These are phyloP conservation scores for Colletotrichum sp. DNA, from an alignment of 2,329 filamentous ascomycete species.

Conservation along the genomic window DNA sequence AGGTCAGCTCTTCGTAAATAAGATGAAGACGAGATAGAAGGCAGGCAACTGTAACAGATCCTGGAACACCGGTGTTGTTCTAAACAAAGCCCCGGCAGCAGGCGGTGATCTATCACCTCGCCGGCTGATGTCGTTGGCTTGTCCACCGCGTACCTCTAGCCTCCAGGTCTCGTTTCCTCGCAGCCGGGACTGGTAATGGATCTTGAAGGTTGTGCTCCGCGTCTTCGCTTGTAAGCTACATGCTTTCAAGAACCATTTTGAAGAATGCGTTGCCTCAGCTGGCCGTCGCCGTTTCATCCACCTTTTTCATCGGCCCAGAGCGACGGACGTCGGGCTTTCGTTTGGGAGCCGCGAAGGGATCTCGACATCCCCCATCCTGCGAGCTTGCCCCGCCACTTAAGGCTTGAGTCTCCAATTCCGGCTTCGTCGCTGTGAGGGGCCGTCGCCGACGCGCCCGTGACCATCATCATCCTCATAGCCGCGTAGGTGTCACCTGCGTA, in stretches of 20 bases:
- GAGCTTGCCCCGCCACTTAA: too few relatives aligned
- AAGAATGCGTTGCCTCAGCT: not conserved
- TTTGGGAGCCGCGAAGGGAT: not conserved
- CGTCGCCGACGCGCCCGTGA: too few relatives aligned
- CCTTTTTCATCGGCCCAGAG: not conserved
- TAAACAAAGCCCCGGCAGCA: not conserved
- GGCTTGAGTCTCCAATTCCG: too few relatives aligned
- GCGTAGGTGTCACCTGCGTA: too few relatives aligned
- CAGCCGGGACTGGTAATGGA: not conserved
- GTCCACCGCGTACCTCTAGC: not conserved
- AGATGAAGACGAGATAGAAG: not conserved
- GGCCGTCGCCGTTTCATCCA: not conserved
- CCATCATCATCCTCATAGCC: too few relatives aligned
- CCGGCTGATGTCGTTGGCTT: not conserved
- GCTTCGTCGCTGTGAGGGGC: too few relatives aligned
- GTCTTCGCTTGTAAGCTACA: not conserved
- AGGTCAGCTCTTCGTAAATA: not conserved
- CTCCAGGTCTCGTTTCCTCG: not conserved
- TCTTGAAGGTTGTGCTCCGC: not conserved
- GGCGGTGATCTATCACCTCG: not conserved
- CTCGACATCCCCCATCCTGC: not conserved
- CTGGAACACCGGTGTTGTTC: not conserved
- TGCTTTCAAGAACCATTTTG: not conserved
- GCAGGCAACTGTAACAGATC: not conserved
- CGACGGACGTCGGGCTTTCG: not conserved